Evolutionary conservation across 2,329 filamentous ascomycete species (phyloP), one percentile per base, ranked within the genome.

Genomic region (Phaeosphaeriaceae sp.): DNA sequence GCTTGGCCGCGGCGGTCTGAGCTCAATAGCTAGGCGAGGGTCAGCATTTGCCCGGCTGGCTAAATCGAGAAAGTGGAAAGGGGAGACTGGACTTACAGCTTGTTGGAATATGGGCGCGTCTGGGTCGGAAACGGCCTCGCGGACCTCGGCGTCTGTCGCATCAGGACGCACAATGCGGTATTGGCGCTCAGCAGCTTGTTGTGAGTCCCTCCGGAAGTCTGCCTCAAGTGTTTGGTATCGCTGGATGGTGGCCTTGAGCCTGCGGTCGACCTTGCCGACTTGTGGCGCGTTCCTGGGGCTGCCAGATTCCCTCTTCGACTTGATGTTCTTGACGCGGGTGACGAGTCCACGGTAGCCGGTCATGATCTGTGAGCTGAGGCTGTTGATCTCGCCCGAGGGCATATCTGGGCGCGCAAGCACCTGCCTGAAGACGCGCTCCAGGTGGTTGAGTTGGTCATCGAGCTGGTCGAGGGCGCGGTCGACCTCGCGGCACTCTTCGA

Each of bases 121-220:
- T 81, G 84, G 67, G 60, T 92, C 88, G 71, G 94, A 88, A 0
- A 93, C 90, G 17, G 91, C 92, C 56, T 89, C 86, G 57, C 86
- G 85, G 25, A 97, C 87, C 77, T 98, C 93, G 45, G 85, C 82
- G 53, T 95, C 91, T 25, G 87, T 86, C 2, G 92, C 92, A 57
- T 96, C 89, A 21, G 93, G 91, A 63, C 88, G 86, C 54, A 95
- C 93, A 74, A 98, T 97, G 58, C 91, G 87, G 80, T 96, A 97
- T 76, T 97, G 93, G 54, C 95, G 87, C 65, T 89, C 90, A 81
- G 96, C 91, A 78, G 96, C 92, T 50, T 92, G 90, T 75, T 91
- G 86, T 31, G 92, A 88, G 67, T 90, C 89, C 78, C 91, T 90
- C 74, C 90, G 87, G 84, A 93, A 97, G 21, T 89, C 85, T 1